Evolutionary conservation across 805 yeast genomes (phyloP).

Genomic region (Wickerhamomyces chaumierensis): DNA sequence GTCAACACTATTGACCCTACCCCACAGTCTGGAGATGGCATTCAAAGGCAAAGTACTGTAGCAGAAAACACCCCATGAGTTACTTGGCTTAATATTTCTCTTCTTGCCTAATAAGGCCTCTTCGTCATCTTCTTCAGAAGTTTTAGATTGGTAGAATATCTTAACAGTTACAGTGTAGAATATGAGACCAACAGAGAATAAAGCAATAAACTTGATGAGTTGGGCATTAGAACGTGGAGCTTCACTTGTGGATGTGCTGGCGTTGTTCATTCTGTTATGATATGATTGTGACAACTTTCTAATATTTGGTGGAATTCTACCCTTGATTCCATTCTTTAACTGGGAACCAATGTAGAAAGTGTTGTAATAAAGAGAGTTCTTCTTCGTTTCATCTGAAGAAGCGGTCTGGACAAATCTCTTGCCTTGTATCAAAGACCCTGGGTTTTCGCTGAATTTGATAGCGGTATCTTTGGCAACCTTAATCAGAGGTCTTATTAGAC

Average conservation of each 20-base stretch:
- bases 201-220: conserved; percentile 18
- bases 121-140: conserved; percentile 14
- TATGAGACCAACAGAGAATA: conserved; percentile 17
- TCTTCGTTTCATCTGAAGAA: conserved; percentile 2
- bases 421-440: not conserved
- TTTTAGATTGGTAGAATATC: conserved; percentile 14
- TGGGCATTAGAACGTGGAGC: conserved; percentile 12
- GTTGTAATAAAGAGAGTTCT: conserved; percentile 34
- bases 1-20: conserved; percentile 70
- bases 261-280: conserved; percentile 12
- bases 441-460: not conserved
- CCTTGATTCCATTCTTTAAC: conserved; percentile 19
- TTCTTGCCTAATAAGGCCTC: conserved; percentile 14
- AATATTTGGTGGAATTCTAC: conserved; percentile 17
- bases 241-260: conserved; percentile 8
- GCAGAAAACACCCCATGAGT: conserved; percentile 82
- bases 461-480: conserved; percentile 2
- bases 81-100: conserved; percentile 40
- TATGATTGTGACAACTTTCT: conserved; percentile 15
- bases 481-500: not conserved
- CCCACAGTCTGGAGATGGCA: conserved; percentile 91
- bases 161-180: conserved; percentile 20
- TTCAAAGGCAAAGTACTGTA: conserved; percentile 87
- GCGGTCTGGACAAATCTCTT: conserved; percentile 1
- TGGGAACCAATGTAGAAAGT: conserved; percentile 25